Conservation (phyloP, 139 green algal genomes). For the Desmodesmus armatus region DNA sequence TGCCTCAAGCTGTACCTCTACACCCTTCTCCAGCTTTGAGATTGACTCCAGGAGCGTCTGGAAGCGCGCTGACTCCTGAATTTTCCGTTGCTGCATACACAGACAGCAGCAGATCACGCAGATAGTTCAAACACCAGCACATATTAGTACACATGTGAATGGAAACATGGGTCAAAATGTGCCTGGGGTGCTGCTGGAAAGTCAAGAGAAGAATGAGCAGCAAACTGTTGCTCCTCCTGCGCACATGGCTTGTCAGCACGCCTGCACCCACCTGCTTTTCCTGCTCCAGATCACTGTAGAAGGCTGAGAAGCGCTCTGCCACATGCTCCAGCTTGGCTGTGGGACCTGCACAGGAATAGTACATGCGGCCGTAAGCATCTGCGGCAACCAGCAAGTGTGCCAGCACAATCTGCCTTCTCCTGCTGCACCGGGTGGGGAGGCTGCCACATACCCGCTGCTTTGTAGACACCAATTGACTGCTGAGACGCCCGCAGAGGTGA, state of each 20-base stretch:
- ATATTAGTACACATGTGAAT: not conserved
- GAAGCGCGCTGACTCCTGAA: constrained; percentile 63
- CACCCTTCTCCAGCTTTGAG: constrained; percentile 71
- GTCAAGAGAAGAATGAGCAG: not conserved
- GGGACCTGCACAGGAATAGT: constrained; percentile 34
- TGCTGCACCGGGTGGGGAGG: too few relatives aligned
- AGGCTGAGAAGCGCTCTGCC: constrained; percentile 72
- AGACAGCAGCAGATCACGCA: too few relatives aligned
- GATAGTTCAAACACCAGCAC: not conserved
- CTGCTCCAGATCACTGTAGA: constrained; percentile 82
- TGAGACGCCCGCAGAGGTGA: constrained; percentile 20
- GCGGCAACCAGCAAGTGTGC: not conserved
- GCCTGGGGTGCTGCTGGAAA: not conserved
- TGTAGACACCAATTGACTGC: constrained; percentile 29
- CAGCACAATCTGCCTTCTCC: too few relatives aligned
- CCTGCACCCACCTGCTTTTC: constrained; percentile 71
- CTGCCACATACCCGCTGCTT: not conserved
- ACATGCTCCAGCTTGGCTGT: constrained; percentile 77
- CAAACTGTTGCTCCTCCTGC: not conserved
- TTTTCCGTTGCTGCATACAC: constrained; percentile 63
- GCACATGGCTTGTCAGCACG: not conserved
- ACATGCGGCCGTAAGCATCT: too few relatives aligned
- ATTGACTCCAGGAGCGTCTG: constrained; percentile 69
- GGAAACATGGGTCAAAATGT: too few relatives aligned
- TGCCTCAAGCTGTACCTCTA: constrained; percentile 64